A percentile compares a stretch with the other conserved stretches of the same genome.
Conservation (phyloP, 495 filamentous ascomycete genomes). For the Poronia punctata region DNA sequence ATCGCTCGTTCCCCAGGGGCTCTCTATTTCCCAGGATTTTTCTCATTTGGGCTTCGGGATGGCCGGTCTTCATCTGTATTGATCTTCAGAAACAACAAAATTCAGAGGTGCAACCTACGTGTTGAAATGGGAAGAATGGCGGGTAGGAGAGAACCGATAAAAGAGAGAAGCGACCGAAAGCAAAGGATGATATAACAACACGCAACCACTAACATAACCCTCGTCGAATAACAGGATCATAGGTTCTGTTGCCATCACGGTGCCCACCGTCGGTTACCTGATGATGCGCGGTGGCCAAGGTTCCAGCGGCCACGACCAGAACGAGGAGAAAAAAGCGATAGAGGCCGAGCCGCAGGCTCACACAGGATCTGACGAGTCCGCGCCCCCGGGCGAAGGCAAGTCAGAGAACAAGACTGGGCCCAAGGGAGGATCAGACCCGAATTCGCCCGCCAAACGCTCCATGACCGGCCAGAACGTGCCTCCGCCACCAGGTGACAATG, state of each 20-base stretch:
- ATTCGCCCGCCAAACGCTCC: neutral
- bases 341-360: no score
- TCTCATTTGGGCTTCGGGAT: no score
- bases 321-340: no score
- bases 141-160: neutral
- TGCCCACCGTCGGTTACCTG: constrained; percentile 10
- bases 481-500: constrained; percentile 16
- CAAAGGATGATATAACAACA: no score
- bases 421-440: constrained; percentile 3
- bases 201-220: no score
- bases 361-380: constrained; percentile 6
- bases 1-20: no score
- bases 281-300: neutral
- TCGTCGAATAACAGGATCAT: constrained; percentile 13
- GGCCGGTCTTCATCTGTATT: neutral
- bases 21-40: no score
- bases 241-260: constrained; percentile 14
- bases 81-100: no score
- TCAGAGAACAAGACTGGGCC: constrained; percentile 6
- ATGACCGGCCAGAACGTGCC: constrained; percentile 15
- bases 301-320: neutral
- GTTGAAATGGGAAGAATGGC: neutral
- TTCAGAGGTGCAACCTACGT: no score
- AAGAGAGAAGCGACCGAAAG: no score
- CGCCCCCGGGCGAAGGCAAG: constrained; percentile 1